Evolutionary conservation across 2,329 filamentous ascomycete species (phyloP).

Genomic region (Clarireedia paspali): DNA sequence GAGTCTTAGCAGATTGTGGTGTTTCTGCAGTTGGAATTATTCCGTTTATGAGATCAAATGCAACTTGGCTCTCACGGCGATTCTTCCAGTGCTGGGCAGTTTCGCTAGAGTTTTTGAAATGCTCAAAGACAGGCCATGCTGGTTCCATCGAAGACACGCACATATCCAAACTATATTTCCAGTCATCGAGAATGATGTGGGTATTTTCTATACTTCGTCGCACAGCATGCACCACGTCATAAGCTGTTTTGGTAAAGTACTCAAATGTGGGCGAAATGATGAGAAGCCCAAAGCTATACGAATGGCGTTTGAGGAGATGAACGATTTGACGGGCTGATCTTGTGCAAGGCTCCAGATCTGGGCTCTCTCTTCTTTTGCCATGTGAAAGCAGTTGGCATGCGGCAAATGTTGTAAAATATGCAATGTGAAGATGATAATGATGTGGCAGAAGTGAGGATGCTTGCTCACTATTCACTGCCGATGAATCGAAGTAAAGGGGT

Average conservation of each 20-base stretch:
- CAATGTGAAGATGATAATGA: constrained; percentile 26
- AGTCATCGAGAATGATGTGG: constrained; percentile 24
- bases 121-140: constrained; percentile 25
- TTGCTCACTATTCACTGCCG: constrained; percentile 14
- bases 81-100: constrained; percentile 11
- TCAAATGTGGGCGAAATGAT: constrained; percentile 35
- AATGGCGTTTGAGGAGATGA: constrained; percentile 30
- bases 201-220: constrained; percentile 25
- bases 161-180: constrained; percentile 24
- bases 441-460: constrained; percentile 24
- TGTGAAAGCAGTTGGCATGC: constrained; percentile 22
- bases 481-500: constrained; percentile 20
- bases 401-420: constrained; percentile 25
- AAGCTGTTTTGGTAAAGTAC: constrained; percentile 31
- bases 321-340: constrained; percentile 31
- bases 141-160: constrained; percentile 24
- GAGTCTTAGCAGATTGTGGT: constrained; percentile 18
- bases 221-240: constrained; percentile 25
- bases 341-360: constrained; percentile 26
- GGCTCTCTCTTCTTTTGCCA: constrained; percentile 12
- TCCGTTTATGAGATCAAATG: constrained; percentile 24
- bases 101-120: constrained; percentile 16
- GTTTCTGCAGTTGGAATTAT: constrained; percentile 18
- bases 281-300: constrained; percentile 35
- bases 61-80: constrained; percentile 23